Base-by-base conservation (phyloP, 495 filamentous ascomycete species). In the Aspergillus affinis region DNA sequence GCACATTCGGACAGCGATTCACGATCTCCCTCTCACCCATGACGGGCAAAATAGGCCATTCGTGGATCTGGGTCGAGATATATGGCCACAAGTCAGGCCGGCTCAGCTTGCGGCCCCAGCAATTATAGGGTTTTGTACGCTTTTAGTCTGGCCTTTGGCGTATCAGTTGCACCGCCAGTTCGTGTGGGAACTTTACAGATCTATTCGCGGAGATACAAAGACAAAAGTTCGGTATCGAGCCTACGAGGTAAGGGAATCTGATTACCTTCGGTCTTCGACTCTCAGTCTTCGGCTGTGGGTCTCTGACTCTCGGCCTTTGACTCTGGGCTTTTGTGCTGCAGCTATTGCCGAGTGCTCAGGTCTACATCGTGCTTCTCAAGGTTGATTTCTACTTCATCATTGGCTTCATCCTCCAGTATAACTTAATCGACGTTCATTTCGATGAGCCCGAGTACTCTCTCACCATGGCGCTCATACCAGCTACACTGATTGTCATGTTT, bases 181-280 rank as follows among this genome's bases (percentile, higher is more conserved):
- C 63, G 32, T 62, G 2, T 70, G 68, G 68, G 59, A 56, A 12
- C 64, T 70, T 27, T 70, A 70, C 53, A 51, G 52, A 23, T 47
- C 46, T 41, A 54, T 70, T 23, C 61, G 65, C 7, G 68, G 65
- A 23, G 52, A 60, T 44, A 47, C 58, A 6, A 54, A 53, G 0
- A 61, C 51, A 15, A 52, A 55, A 23, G 32, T 51, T 17, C 58
- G 61, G 8, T 66, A 64, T 60, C 46, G 63, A 13, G 58, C 50
- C 17, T 68, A 70, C 29, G 68, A 70, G 57, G 68, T 70, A 32
- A n/a, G n/a, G n/a, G n/a, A n/a, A n/a, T n/a, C n/a, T n/a, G n/a
- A n/a, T n/a, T n/a, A n/a, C n/a, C n/a, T n/a, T n/a, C n/a, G n/a
- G n/a, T n/a, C n/a, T n/a, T n/a, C n/a, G n/a, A n/a, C n/a, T n/a